Base-by-base conservation (phyloP, 2,329 filamentous ascomycete species). In the Arthrobotrys iridis region DNA sequence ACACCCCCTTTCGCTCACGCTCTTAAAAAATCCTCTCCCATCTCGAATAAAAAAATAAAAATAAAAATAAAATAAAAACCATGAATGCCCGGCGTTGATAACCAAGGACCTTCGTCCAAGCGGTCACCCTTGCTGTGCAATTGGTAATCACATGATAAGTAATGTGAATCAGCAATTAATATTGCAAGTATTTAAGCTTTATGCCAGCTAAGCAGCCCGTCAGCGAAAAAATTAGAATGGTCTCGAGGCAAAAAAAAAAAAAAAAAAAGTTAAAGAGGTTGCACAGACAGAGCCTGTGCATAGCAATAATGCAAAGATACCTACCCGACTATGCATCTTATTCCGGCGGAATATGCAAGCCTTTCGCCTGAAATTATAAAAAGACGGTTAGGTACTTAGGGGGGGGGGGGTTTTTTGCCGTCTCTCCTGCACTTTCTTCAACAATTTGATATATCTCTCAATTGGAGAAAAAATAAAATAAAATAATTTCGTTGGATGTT, bases 121-220 rank as follows among this genome's bases (percentile, higher is more conserved):
- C n/a, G n/a, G n/a, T n/a, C n/a, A n/a, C 48, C 50, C 50, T 37
- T 55, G 50, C 50, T 18, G 8, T 22, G 15, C 22, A 20, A 45
- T 45, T 37, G 4, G 1, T 1, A 22, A 22, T 45, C 55, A 59
- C 55, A 59, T 59, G 55, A 59, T 22, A 45, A 26, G 10, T 10
- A 40, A 37, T 59, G 55, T 59, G 55, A 24, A 24, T 22, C 28
- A 11, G 28, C 28, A 33, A 4, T 33, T 33, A 4, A 33, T 33
- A 33, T 55, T 50, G n/a, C n/a, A n/a, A n/a, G n/a, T n/a, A n/a
- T n/a, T 55, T 45, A 45, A 45, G 40, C 20, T 59, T 45, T 59
- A 6, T 13, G 22, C 5, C n/a, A n/a, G n/a, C n/a, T n/a, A n/a
- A n/a, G n/a, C n/a, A n/a, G n/a, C n/a, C n/a, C n/a, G n/a, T n/a